Percentiles rank a stretch among this genome's conserved stretches.
Evolutionary conservation across 2,329 filamentous ascomycete species (phyloP).

Genomic region (Aspergillus ustus): DNA sequence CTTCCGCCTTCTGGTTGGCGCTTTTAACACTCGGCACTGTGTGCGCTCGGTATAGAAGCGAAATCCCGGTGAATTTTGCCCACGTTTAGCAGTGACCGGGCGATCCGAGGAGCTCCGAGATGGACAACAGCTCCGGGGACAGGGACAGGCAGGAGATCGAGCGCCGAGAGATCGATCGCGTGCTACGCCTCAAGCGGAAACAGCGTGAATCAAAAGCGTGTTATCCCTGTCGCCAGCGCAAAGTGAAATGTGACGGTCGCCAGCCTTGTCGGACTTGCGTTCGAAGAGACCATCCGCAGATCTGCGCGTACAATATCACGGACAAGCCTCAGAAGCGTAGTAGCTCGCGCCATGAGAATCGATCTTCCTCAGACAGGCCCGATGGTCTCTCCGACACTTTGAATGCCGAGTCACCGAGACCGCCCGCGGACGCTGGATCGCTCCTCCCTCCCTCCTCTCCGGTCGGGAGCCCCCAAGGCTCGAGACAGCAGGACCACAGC

Average conservation of each 20-base stretch:
- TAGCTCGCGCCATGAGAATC: background rate
- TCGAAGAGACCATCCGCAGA: slow-evolving; percentile 33
- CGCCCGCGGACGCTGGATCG: background rate
- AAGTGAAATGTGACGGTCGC: slow-evolving; percentile 40
- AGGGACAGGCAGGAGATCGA: slow-evolving; percentile 13
- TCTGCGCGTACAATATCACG: slow-evolving; percentile 30
- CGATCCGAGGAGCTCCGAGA: background rate
- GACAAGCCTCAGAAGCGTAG: background rate
- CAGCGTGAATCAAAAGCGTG: slow-evolving; percentile 37
- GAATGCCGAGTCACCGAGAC: background rate
- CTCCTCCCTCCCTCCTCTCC: background rate
- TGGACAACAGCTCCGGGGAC: background rate
- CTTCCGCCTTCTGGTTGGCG: too few relatives aligned
- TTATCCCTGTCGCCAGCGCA: slow-evolving; percentile 42
- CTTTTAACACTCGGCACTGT: too few relatives aligned
- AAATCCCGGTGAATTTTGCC: too few relatives aligned
- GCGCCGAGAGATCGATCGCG: slow-evolving; percentile 35
- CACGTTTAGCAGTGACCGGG: too few relatives aligned
- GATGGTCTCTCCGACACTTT: background rate
- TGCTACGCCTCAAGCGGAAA: slow-evolving; percentile 33
- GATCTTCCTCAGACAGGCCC: background rate
- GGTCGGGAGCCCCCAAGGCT: background rate
- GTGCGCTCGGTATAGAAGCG: too few relatives aligned
- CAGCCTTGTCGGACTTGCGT: slow-evolving; percentile 36
- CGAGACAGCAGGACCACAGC: background rate